Evolutionary conservation across 1,284 basidiomycete genomes (phyloP).

Genomic region (Papiliotrema fonsecae): DNA sequence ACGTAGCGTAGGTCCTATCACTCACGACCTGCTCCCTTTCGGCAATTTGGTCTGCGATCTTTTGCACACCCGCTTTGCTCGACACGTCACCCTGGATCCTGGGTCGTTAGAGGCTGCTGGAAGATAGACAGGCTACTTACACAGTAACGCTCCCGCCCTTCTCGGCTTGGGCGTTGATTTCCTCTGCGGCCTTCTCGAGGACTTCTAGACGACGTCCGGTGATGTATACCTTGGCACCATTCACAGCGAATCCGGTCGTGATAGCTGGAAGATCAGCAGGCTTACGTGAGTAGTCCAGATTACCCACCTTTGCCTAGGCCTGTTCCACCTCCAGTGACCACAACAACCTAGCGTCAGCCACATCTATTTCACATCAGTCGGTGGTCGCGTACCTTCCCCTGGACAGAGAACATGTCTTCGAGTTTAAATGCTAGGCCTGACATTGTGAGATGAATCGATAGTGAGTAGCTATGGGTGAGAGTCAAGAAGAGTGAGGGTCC

Average conservation of each 20-base stretch:
- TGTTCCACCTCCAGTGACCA: slow-evolving; percentile 27
- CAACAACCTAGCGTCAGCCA: slow-evolving; percentile 15
- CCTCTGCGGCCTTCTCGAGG: slow-evolving; percentile 20
- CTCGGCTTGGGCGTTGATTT: slow-evolving; percentile 12
- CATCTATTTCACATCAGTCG: background rate
- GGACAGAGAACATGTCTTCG: slow-evolving; percentile 24
- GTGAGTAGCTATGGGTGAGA: too few species aligned
- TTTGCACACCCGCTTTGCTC: slow-evolving; percentile 4
- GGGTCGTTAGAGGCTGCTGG: background rate
- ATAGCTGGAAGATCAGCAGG: slow-evolving; percentile 1
- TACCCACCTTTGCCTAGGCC: slow-evolving; percentile 21
- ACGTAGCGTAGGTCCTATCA: background rate
- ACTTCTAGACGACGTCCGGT: slow-evolving; percentile 30
- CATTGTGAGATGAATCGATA: background rate
- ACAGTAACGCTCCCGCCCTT: slow-evolving; percentile 7
- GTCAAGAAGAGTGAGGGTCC: too few species aligned
- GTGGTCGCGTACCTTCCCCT: slow-evolving; percentile 15
- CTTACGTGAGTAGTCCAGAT: background rate
- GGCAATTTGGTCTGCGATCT: slow-evolving; percentile 1
- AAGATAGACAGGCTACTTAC: slow-evolving; percentile 3
- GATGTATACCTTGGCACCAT: slow-evolving; percentile 37
- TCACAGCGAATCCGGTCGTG: slow-evolving; percentile 16
- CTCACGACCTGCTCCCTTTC: slow-evolving; percentile 1
- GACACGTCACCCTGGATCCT: slow-evolving; percentile 14
- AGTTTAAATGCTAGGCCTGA: slow-evolving; percentile 11